Evolutionary conservation across 768 basidiomycete species (phyloP), one percentile per base, ranked within the genome.

Genomic region (Leccinum subgranulosum): DNA sequence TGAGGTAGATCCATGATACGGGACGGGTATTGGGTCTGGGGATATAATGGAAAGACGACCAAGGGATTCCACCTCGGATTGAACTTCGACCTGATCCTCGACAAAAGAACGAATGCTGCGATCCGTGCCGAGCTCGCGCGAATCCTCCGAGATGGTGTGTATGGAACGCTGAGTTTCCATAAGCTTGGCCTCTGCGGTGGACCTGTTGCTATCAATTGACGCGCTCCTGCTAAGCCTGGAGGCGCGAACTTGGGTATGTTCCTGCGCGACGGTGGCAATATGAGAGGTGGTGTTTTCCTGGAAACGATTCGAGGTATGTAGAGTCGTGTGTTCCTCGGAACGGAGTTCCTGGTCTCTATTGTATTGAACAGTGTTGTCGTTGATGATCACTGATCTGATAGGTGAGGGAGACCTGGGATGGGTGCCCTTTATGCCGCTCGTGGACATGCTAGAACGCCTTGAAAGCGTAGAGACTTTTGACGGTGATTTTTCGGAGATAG

Each of bases 1-100:
- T 21, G 71, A 72, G 12, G 67, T 71, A 33, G 71, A 72, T 43
- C 71, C 71, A 43, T 79, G 78, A 57, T 76, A 79, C 7, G 79
- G 79, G 29, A 79, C 71, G n/a, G 79, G 79, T 51, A 81, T 55
- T 31, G 79, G 79, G 39, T 74, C 79, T 25, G 75, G 75, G 14
- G 79, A 80, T 51, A 66, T 48, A 19, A 73, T 72, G n/a, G 73
- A 65, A 27, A 73, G 62, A 43, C 60, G 60, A 45, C 50, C 46
- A 23, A 62, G 60, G 29, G 63, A 68, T 50, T 67, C 70, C 36
- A 58, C 60, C 15, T 70, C 69, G 25, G 56, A 66, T 55, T 64
- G 68, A 34, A 15, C 54, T 51, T 69, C 63, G 41, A 54, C 31
- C 51, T 64, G 68, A 34, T 17, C 54, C 52, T 68, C 63, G 43